A percentile compares a stretch with the other conserved stretches of the same genome.
Evolutionary conservation across 1,139 yeast genomes (phyloP).

Genomic region (Yamadazyma sp.): DNA sequence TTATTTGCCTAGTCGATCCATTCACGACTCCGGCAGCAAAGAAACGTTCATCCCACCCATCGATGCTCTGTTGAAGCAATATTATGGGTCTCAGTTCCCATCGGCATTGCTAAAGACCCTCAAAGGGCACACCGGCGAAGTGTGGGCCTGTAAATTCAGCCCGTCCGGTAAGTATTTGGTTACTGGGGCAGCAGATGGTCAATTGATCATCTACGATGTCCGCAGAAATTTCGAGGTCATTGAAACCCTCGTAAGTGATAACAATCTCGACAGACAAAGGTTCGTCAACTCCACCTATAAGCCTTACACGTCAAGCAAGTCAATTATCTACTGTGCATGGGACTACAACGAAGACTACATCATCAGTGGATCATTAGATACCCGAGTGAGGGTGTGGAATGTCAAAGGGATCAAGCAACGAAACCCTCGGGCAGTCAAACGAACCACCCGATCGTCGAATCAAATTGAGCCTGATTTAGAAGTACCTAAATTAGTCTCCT

Average conservation of each 20-base stretch:
- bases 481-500: slow-evolving; percentile 26
- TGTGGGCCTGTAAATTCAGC: slow-evolving; percentile 81
- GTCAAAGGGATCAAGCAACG: slow-evolving; percentile 32
- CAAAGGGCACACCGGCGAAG: slow-evolving; percentile 66
- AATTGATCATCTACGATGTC: slow-evolving; percentile 68
- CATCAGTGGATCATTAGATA: slow-evolving; percentile 69
- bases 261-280: slow-evolving; percentile 27
- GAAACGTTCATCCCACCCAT: slow-evolving; percentile 17
- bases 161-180: slow-evolving; percentile 76
- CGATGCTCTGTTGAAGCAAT: slow-evolving; percentile 14
- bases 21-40: slow-evolving; percentile 11
- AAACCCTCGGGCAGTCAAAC: slow-evolving; percentile 17
- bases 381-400: slow-evolving; percentile 67
- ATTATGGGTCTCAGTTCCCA: slow-evolving; percentile 47
- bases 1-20: slow-evolving; percentile 27
- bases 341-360: slow-evolving; percentile 69
- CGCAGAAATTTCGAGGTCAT: slow-evolving; percentile 49
- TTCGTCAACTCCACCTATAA: slow-evolving; percentile 29
- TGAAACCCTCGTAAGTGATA: slow-evolving; percentile 33
- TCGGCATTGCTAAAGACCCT: slow-evolving; percentile 36
- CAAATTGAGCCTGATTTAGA: slow-evolving; percentile 12
- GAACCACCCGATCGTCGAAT: slow-evolving; percentile 17
- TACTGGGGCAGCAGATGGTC: slow-evolving; percentile 72
- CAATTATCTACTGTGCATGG: slow-evolving; percentile 72
- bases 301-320: slow-evolving; percentile 34